A percentile compares a stretch with the other conserved stretches of the same genome.
Evolutionary conservation across 1,139 yeast species (phyloP).

Genomic region (Debaryomyces sp.): DNA sequence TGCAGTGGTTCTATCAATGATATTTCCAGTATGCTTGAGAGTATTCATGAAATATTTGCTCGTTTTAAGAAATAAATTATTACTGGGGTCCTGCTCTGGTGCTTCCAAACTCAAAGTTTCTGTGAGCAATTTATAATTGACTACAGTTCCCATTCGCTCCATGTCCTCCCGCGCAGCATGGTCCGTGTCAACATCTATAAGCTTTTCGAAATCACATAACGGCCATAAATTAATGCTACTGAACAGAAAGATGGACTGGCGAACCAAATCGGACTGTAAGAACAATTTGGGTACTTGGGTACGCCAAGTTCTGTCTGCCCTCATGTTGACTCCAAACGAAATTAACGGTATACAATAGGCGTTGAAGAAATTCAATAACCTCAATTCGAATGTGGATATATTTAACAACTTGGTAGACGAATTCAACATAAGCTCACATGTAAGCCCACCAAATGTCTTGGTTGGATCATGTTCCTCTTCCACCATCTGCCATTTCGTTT

Average conservation of each 20-base stretch:
- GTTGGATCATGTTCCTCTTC: neutral
- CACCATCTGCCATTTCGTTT: neutral
- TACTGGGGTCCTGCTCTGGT: neutral
- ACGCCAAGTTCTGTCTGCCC: conserved; percentile 30
- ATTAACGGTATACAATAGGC: conserved; percentile 28
- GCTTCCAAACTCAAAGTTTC: neutral
- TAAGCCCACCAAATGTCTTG: neutral
- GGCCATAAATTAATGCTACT: conserved; percentile 22
- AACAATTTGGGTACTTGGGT: conserved; percentile 29
- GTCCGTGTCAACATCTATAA: conserved; percentile 2
- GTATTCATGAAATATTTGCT: conserved; percentile 4
- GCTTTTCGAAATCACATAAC: conserved; percentile 8
- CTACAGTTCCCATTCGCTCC: conserved; percentile 6
- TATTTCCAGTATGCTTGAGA: neutral
- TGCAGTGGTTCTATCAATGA: neutral
- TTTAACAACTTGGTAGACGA: conserved; percentile 22
- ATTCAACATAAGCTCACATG: conserved; percentile 13
- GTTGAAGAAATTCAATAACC: conserved; percentile 34
- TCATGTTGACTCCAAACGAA: conserved; percentile 23
- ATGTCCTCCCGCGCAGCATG: neutral
- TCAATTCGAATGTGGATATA: conserved; percentile 31
- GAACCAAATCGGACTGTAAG: conserved; percentile 23
- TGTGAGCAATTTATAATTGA: conserved; percentile 8
- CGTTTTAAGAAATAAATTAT: conserved; percentile 1
- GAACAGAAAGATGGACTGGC: conserved; percentile 25